phyloP scores from a whole-genome alignment of 2,329 filamentous ascomycete genomes.

The Podosphaera fusca region DNA sequence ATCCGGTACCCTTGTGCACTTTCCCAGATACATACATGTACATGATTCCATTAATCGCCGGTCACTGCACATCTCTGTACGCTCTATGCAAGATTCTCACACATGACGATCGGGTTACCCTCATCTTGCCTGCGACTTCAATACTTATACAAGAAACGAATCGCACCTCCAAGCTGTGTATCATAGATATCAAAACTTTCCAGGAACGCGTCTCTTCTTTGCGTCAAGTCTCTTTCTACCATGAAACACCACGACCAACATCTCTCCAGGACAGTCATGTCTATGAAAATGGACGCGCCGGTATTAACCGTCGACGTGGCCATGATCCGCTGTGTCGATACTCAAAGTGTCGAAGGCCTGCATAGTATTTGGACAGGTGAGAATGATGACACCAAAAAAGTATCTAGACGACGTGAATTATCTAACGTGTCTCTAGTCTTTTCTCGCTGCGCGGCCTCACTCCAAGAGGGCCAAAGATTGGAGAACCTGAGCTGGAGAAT shows the following conservation, averaged over 20 bases:
- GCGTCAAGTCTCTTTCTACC: not conserved
- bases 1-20: not conserved
- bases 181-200: not conserved
- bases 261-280: slow-evolving; percentile 31
- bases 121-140: not conserved
- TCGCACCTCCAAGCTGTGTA: not conserved
- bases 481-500: slow-evolving; percentile 93
- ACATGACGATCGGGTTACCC: not conserved
- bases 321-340: slow-evolving; percentile 87
- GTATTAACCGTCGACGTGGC: slow-evolving; percentile 80
- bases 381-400: slow-evolving; percentile 15
- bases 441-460: slow-evolving; percentile 77
- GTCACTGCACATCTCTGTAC: not conserved
- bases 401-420: not conserved
- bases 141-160: not conserved
- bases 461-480: slow-evolving; percentile 75
- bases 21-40: not conserved
- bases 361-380: slow-evolving; percentile 95
- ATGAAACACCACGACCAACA: not conserved
- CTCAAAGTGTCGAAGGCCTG: slow-evolving; percentile 72
- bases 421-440: slow-evolving; percentile 38
- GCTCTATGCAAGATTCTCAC: not conserved
- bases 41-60: not conserved
- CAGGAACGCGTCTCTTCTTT: not conserved
- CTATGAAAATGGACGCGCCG: slow-evolving; percentile 58